phyloP scores from a whole-genome alignment of 129 eudicot species.

The Artemisia annua region DNA sequence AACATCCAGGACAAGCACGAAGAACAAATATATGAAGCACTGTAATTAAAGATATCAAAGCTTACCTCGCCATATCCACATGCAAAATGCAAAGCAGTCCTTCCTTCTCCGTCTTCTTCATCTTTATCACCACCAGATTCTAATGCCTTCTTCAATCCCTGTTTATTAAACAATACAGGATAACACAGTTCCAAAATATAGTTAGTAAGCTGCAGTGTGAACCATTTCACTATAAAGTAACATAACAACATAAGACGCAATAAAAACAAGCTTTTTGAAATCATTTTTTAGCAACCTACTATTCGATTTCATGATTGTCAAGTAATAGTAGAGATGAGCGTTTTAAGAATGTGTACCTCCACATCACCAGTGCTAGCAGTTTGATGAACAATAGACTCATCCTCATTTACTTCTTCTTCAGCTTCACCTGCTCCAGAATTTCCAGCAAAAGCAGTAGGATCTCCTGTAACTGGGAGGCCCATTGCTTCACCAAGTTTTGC shows the following conservation, averaged over 20 bases:
- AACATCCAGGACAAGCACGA: not conserved
- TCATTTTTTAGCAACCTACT: too few relatives aligned
- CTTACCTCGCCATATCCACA: conserved; percentile 98
- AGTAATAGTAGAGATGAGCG: not conserved
- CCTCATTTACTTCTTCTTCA: conserved; percentile 70
- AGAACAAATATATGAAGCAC: not conserved
- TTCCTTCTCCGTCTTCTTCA: conserved; percentile 97
- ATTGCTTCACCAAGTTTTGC: conserved; percentile 92
- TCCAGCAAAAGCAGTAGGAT: conserved; percentile 58
- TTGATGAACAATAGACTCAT: conserved; percentile 86
- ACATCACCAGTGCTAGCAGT: conserved; percentile 90
- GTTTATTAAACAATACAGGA: conserved; percentile 18
- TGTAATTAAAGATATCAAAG: not conserved
- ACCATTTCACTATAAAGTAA: not conserved
- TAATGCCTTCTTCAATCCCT: conserved; percentile 81
- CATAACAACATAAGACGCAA: too few relatives aligned
- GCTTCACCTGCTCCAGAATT: conserved; percentile 53
- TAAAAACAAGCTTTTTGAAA: too few relatives aligned
- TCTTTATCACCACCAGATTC: conserved; percentile 85
- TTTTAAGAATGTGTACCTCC: conserved; percentile 49
- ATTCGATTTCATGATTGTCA: too few relatives aligned
- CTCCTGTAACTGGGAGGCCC: conserved; percentile 82
- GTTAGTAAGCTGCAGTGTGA: conserved; percentile 15
- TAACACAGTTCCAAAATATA: not conserved
- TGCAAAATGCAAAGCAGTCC: conserved; percentile 97